Evolutionary conservation across 352 stramenopile genomes (phyloP), one percentile per base, ranked within the genome.

Genomic region (Phytophthora pluvialis): DNA sequence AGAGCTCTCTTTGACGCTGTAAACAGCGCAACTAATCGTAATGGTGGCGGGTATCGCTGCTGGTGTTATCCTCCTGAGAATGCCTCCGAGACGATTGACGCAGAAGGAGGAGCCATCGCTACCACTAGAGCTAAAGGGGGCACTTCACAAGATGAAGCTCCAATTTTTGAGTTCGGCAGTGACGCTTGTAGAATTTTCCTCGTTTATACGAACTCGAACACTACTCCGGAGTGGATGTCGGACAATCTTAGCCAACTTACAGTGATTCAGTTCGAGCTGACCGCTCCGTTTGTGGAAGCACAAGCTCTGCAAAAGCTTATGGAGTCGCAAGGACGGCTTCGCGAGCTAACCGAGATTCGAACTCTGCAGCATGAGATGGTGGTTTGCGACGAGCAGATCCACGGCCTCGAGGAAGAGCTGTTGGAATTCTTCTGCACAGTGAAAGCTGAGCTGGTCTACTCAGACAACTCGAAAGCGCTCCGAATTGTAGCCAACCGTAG

Each of bases 401-500:
- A 77, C 13, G 72, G 68, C 0, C 70, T 92, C 4, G 83, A 92
- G 50, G 76, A 81, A 46, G 79, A 92, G 15, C 53, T 92, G 4
- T 57, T 92, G 4, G 79, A 86, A 7, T 88, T 90, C 32, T 81
- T 92, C 18, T 74, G 67, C 32, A 60, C 66, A 0, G 73, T 89
- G 28, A 51, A 78, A 2, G 60, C 77, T 0, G 63, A 69, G 4
- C 13, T 63, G 0, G 70, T 90, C 7, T 90, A 85, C 39, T 38
- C 45, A 0, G 83, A 92, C 15, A 74, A 70, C 3, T 60, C 79
- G 0, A 89, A 89, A 52, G 65, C 72, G 2, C 64, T 89, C 21
- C 81, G 80, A 18, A 77, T 92, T 44, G 64, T 92, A n/a, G 78
- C 61, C 0, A 90, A 90, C 26, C 73, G 79, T 11, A 88, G 74